Evolutionary conservation across 2,329 filamentous ascomycete genomes (phyloP).

Genomic region (Penicillium sp.): DNA sequence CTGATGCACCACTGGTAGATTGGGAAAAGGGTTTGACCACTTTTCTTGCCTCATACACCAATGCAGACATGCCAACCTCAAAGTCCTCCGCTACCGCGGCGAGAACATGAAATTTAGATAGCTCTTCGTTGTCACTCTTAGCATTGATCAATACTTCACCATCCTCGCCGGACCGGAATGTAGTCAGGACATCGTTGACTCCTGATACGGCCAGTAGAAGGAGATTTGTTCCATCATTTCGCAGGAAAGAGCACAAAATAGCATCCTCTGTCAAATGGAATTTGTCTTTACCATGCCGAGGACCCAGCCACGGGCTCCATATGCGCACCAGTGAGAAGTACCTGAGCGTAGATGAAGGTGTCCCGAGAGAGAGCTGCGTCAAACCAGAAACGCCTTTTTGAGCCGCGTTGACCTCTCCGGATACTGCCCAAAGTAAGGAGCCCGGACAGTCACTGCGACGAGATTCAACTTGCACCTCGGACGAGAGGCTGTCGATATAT

Average conservation of each 20-base stretch:
- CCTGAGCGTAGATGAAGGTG: slow-evolving; percentile 63
- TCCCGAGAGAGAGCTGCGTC: slow-evolving; percentile 60
- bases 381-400: slow-evolving; percentile 56
- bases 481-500: slow-evolving; percentile 38
- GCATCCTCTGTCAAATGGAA: slow-evolving; percentile 75
- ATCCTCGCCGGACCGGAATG: slow-evolving; percentile 64
- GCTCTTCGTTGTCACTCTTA: slow-evolving; percentile 64
- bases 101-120: slow-evolving; percentile 62
- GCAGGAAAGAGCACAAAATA: slow-evolving; percentile 75
- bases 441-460: slow-evolving; percentile 43
- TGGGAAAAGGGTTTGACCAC: slow-evolving; percentile 47
- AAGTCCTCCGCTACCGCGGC: slow-evolving; percentile 71
- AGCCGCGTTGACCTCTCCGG: slow-evolving; percentile 60
- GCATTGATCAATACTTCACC: slow-evolving; percentile 69
- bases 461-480: slow-evolving; percentile 34
- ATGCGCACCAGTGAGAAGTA: slow-evolving; percentile 82
- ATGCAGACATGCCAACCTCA: slow-evolving; percentile 73
- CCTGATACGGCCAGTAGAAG: slow-evolving; percentile 79
- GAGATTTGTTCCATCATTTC: slow-evolving; percentile 68
- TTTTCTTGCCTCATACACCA: slow-evolving; percentile 83
- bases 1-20: slow-evolving; percentile 5
- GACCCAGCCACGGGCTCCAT: slow-evolving; percentile 82
- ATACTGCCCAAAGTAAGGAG: slow-evolving; percentile 46
- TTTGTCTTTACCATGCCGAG: slow-evolving; percentile 70
- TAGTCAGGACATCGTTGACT: slow-evolving; percentile 65